Conservation (phyloP, 1,139 yeast genomes). For the Nadsonia starkeyi-henricii region DNA sequence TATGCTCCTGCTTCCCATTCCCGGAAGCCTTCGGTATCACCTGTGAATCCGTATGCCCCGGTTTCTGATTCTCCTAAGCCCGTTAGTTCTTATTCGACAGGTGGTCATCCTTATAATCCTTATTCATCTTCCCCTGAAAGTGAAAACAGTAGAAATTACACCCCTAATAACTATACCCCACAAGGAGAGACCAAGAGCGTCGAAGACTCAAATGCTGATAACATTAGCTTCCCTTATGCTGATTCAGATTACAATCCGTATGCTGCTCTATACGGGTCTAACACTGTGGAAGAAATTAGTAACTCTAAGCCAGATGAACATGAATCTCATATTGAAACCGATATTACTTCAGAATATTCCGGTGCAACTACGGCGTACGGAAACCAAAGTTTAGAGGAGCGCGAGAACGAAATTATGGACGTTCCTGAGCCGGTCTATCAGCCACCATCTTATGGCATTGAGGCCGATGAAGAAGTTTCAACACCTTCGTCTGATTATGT, state of each 20-base stretch:
- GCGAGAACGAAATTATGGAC: slow-evolving; percentile 11
- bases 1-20: slow-evolving; percentile 1
- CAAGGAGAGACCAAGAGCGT: background rate
- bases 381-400: slow-evolving; percentile 5
- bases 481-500: slow-evolving; percentile 8
- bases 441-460: slow-evolving; percentile 13
- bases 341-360: background rate
- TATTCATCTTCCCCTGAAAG: background rate
- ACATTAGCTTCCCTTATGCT: background rate
- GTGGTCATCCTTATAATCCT: background rate
- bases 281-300: background rate
- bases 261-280: background rate
- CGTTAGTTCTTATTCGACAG: background rate
- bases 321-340: background rate
- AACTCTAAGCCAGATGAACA: background rate
- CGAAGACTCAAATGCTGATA: background rate
- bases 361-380: background rate
- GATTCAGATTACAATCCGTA: background rate
- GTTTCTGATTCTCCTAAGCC: background rate
- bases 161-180: slow-evolving; percentile 3
- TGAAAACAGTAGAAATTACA: slow-evolving; percentile 1
- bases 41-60: slow-evolving; percentile 8
- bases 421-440: slow-evolving; percentile 14
- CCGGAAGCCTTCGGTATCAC: background rate
- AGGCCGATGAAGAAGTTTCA: slow-evolving; percentile 8